Base-by-base conservation (phyloP, 495 filamentous ascomycete genomes). In the Aspergillus kassunensis region DNA sequence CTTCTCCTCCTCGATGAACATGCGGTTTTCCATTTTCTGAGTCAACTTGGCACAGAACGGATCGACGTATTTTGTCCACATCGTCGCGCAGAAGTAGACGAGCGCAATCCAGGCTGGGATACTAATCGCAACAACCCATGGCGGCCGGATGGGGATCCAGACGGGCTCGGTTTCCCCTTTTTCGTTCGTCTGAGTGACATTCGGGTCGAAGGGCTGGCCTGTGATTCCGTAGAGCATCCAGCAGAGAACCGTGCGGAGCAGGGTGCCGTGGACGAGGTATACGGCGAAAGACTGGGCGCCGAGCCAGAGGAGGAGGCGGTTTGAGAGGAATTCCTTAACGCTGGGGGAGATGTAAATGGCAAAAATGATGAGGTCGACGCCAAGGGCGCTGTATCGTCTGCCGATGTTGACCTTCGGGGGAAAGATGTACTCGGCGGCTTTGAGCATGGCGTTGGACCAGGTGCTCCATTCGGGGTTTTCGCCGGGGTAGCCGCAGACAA, bases 1-100 rank as follows among this genome's bases (percentile, higher is more conserved):
- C 63, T 82, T 80, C 55, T 77, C 73, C 24, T 79, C 74, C 45
- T 77, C 66, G 24, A 73, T 67, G 65, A 80, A 83, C 45, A 80
- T 71, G 29, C 70, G 68, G 16, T 68, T 65, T 54, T 85, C 83
- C 33, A 84, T 53, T 58, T 70, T 76, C 66, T 81, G 73, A 1
- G 85, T 86, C 16, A 83, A 50, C 10, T 63, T 68, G 29, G 82
- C 85, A 65, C 84, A 88, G 58, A 76, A 80, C 0, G 79, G 73
- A 63, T 88, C 85, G 1, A 88, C 81, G 47, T 84, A 80, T 5
- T 68, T 77, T 0, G 83, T 86, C 85, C 85, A 88, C 13, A 81
- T 56, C 55, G 79, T 69, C 0, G 84, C 82, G n/a, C 63, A 61
- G 16, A 69, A 61, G 58, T 86, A 86, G 0, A 84, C 70, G 5